Percentiles rank a stretch among this genome's conserved stretches.
phyloP scores from a whole-genome alignment of 768 basidiomycete genomes.

The Fomitopsis serialis region DNA sequence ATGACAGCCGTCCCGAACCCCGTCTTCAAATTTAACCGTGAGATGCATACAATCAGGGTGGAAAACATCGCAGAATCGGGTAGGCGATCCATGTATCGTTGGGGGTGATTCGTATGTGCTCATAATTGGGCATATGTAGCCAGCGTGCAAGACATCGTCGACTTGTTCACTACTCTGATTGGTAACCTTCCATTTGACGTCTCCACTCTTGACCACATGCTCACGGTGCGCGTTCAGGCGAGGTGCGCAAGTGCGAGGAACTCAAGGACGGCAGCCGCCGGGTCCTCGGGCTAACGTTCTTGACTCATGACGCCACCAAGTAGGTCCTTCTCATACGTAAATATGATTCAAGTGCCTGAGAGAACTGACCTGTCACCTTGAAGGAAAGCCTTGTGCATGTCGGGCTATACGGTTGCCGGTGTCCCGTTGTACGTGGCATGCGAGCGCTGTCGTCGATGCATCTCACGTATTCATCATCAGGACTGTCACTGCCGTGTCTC shows the following conservation, averaged over 20 bases:
- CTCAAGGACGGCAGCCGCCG: conserved; percentile 22
- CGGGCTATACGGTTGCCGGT: conserved; percentile 53
- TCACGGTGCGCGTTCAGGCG: conserved; percentile 31
- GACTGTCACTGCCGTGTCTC: conserved; percentile 16
- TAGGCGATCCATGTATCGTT: conserved; percentile 16
- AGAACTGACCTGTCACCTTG: background rate
- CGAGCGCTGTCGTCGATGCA: background rate
- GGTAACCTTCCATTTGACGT: conserved; percentile 29
- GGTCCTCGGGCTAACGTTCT: conserved; percentile 49
- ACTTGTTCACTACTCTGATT: conserved; percentile 52
- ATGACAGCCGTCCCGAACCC: conserved; percentile 15
- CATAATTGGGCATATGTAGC: conserved; percentile 16
- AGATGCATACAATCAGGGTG: conserved; percentile 42
- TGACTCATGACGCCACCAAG: conserved; percentile 47
- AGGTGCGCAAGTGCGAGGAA: conserved; percentile 35
- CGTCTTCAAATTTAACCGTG: conserved; percentile 31
- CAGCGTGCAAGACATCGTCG: conserved; percentile 41
- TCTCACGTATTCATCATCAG: conserved; percentile 8
- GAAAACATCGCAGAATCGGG: conserved; percentile 32
- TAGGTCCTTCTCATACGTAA: conserved; percentile 23
- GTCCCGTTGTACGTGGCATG: conserved; percentile 43
- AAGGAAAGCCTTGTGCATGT: conserved; percentile 67
- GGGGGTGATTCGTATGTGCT: background rate
- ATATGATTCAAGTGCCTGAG: conserved; percentile 6
- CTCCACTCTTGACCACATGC: background rate